Base-by-base conservation (phyloP, 1,284 basidiomycete genomes). In the Sporisorium sorghi region DNA sequence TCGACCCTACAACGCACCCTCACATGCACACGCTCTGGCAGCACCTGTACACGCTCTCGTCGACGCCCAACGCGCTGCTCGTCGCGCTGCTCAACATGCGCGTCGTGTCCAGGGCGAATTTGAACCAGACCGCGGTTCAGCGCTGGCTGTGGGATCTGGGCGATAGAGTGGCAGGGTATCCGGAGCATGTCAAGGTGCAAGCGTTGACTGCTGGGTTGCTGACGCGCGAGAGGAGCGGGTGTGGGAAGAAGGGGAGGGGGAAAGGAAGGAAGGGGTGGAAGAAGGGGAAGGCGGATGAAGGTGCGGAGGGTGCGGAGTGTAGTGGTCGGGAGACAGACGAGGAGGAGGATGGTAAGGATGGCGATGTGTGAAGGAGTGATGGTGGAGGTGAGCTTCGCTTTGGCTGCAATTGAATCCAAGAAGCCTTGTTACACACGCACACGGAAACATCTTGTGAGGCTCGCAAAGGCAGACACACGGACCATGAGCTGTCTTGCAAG, bases 81-180 rank as follows among this genome's bases (percentile, higher is more conserved):
- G 53, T 33, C 40, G 51, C 61, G 33, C 24, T 62, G 28, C 17
- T 56, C 58, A 73, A 73, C 21, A 14, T 68, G 1, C 10, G 44
- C 1, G 19, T 44, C 0, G 60, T 68, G 0, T 24, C 54, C 2
- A 44, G 26, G 8, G 39, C 39, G 7, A 68, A 73, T 49, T 28
- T 73, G 3, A 47, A 49, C 32, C 71, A 46, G n/a, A 69, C 61
- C 5, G 21, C 42, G n/a, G 10, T 62, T 3, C 71, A 73, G 39
- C 28, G 47, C 6, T 58, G 37, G 58, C 15, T 55, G 14, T 73
- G 71, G 71, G 21, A 53, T 0, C 5, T 73, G 2, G 65, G 65
- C 11, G 65, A 73, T 33, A 61, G 55, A n/a, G 2, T 60, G 8
- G 61, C 26, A 0, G 71, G 71, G 2, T 73, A 55, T 17, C 12